Evolutionary conservation across 2,329 filamentous ascomycete species (phyloP).

Genomic region (Phyllosticta citribraziliensis): DNA sequence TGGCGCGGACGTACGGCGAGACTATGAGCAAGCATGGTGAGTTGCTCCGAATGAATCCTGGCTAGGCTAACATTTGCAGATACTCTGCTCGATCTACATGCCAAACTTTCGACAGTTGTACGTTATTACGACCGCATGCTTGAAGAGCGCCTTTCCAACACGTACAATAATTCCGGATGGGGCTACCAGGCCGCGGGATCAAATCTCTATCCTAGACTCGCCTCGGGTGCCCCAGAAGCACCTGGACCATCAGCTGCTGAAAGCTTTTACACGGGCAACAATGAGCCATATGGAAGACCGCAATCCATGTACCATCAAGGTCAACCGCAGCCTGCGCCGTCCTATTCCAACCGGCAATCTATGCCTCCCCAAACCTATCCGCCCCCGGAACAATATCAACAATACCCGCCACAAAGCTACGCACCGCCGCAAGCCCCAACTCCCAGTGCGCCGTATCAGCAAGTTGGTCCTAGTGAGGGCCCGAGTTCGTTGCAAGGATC

Average conservation of each 20-base stretch:
- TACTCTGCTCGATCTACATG: conserved; percentile 84
- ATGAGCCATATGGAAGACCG: conserved; percentile 38
- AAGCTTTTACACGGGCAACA: conserved; percentile 69
- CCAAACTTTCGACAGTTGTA: conserved; percentile 91
- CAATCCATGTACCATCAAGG: conserved; percentile 45
- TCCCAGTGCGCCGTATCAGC: conserved; percentile 18
- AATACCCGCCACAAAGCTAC: conserved; percentile 26
- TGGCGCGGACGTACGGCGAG: conserved; percentile 92
- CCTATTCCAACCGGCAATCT: conserved; percentile 26
- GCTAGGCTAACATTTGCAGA: conserved; percentile 46
- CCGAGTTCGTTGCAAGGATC: conserved; percentile 30
- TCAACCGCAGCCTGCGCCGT: conserved; percentile 29
- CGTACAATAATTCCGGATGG: conserved; percentile 60
- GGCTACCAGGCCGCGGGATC: conserved; percentile 34
- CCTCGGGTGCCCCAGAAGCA: conserved; percentile 18
- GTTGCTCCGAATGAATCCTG: conserved; percentile 19
- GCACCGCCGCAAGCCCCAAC: conserved; percentile 14
- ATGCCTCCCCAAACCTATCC: conserved; percentile 18
- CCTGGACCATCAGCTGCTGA: conserved; percentile 51
- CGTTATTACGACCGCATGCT: conserved; percentile 98
- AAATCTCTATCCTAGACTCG: conserved; percentile 61
- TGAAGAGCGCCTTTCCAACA: conserved; percentile 85
- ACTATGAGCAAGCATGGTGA: conserved; percentile 98
- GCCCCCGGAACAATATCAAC: conserved; percentile 21
- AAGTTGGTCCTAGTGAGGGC: conserved; percentile 17